These are phyloP conservation scores for Oryza brachyantha DNA, from an alignment of 176 grass and related monocot species.

Conservation along the genomic window DNA sequence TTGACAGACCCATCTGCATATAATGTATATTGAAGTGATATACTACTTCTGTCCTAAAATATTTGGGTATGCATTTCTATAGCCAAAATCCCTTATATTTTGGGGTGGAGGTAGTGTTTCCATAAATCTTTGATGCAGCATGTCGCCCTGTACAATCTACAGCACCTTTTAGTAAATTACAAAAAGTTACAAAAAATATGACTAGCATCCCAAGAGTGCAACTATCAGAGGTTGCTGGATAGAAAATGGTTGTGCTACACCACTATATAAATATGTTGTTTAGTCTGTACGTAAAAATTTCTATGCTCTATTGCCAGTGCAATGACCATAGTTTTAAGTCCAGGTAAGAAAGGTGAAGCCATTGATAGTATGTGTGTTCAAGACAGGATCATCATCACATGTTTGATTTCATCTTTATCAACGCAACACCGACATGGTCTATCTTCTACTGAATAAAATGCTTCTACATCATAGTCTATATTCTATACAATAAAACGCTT, in stretches of 20 bases:
- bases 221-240: not conserved
- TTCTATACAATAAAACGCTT: slow-evolving; percentile 9
- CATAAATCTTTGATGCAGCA: not conserved
- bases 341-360: not conserved
- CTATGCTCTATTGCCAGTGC: not conserved
- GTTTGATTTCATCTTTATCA: not conserved
- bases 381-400: not conserved
- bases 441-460: slow-evolving; percentile 1
- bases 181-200: not conserved
- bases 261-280: slow-evolving; percentile 2
- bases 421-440: not conserved
- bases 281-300: not conserved
- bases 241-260: not conserved
- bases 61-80: too few relatives aligned
- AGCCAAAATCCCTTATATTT: too few relatives aligned
- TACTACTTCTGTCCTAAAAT: too few relatives aligned
- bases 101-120: not conserved
- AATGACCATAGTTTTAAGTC: not conserved
- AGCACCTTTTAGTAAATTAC: not conserved
- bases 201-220: not conserved
- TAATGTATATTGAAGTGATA: too few relatives aligned
- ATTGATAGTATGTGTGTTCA: not conserved
- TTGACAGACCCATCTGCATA: too few relatives aligned
- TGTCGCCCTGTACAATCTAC: not conserved
- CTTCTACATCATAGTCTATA: not conserved